Base-by-base conservation (phyloP, 805 yeast species). In the Cyberlindnera xishuangbannaensis region DNA sequence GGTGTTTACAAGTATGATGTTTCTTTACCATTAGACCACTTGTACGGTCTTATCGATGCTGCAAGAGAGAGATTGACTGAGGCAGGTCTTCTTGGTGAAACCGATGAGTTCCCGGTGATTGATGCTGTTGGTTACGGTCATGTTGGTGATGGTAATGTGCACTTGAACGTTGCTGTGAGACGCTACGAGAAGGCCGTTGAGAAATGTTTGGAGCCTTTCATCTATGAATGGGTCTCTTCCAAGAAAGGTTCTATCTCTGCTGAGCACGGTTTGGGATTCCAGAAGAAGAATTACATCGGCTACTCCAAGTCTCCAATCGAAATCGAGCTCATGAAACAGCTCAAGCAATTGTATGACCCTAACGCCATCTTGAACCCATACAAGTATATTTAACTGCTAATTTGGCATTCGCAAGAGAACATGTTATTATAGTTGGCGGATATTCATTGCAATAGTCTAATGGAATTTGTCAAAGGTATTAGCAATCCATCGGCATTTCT, bases 1-100 rank as follows among this genome's bases (percentile, higher is more conserved):
- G 98, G 97, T 48, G 97, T 90, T 33, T 92, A 90, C 67, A 92
- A 92, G 64, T 92, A 92, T 55, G 98, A 92, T 50, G 96, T 92
- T 24, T 87, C 97, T 4, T 64, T 92, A 39, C 97, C 97, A 22
- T 69, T 92, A 44, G 66, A 72, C 15, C 84, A 78, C 33, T 67
- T 92, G 62, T 92, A 87, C 55, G 80, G 80, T 10, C 64, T 92
- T 33, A 95, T 90, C 15, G 83, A 76, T 29, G 95, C 81, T 6
- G 78, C 79, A n/a, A 73, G 79, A 45, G 75, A 59, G 28, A 72
- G 72, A 48, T 65, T 92, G 42, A 50, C 40, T 2, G 75, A 67
- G 21, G 68, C 71, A 19, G 78, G 71, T 2, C 61, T 90, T 34
- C 61, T 78, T 15, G 84, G 82, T 34, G 75, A 70, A 29, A 74